Evolutionary conservation across 495 filamentous ascomycete species (phyloP), one percentile per base, ranked within the genome.

Genomic region (Aspergillus egyptiacus): DNA sequence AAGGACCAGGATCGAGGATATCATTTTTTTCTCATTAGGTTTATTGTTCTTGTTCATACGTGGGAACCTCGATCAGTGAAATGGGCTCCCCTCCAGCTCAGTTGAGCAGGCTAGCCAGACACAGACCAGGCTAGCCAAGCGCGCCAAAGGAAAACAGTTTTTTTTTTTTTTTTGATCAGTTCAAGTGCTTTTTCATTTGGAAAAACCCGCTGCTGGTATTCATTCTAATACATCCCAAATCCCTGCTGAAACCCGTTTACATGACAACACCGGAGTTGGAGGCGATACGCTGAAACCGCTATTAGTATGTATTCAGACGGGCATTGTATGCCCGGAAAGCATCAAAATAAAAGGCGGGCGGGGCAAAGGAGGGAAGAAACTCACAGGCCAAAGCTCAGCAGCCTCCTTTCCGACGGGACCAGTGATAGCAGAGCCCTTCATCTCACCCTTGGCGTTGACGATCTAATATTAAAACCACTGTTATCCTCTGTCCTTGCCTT

Each of bases 361-460:
- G n/a, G n/a, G n/a, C n/a, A n/a, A n/a, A n/a, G n/a, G n/a, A n/a
- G n/a, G n/a, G n/a, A n/a, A n/a, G 8, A 19, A 50, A 75, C 85
- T 73, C 78, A 91, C 87, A 71, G 93, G 93, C 93, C 93, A 98
- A 66, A 97, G 82, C 78, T 98, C 93, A 72, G 93, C 93, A 70
- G 93, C 94, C 75, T 98, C 93, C 85, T 98, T 99, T 70, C 94
- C 93, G 68, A 99, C 94, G 47, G 94, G 94, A 49, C 93, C 93
- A 58, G 93, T 99, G 68, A 99, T 97, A 70, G 93, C 93, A 53
- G 88, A 95, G 67, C 93, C 93, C 83, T 99, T 99, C 93, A 99
- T 99, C 79, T 99, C 93, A 76, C 93, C 93, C 85, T 99, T 99
- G 74, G 90, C 89, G 81, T 99, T 99, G 80, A 99, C 94, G 66